A percentile compares a stretch with the other conserved stretches of the same genome.
Conservation (phyloP, 1,284 basidiomycete genomes). For the Ceratobasidium sp. region DNA sequence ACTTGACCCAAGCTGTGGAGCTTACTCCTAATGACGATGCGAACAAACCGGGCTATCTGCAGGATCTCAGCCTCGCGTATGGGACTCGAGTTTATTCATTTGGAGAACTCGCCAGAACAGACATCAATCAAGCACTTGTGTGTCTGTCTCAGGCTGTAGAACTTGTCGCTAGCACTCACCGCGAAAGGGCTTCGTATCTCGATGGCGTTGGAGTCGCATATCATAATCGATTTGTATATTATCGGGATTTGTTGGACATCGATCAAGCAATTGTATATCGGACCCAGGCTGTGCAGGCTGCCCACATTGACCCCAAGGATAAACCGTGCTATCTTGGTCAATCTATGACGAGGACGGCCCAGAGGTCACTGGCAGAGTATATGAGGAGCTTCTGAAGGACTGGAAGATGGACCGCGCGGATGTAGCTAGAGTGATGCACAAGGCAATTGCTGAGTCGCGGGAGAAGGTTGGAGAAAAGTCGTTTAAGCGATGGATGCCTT, state of each 20-base stretch:
- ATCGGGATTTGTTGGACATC: no score
- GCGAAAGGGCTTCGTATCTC: neutral
- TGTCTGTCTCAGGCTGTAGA: neutral
- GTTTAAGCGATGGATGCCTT: neutral
- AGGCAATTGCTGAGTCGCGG: neutral
- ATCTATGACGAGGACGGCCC: constrained; percentile 29
- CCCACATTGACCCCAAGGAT: no score
- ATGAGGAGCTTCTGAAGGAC: neutral
- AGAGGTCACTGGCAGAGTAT: neutral
- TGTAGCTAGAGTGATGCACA: neutral
- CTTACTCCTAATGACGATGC: neutral
- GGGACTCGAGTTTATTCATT: neutral
- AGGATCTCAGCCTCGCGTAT: neutral
- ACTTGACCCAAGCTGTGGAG: no score
- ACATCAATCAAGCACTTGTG: no score
- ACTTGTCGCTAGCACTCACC: neutral
- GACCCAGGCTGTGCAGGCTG: no score
- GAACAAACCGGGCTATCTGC: neutral
- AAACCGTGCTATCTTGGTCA: no score
- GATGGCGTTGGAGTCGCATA: neutral
- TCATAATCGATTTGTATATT: neutral
- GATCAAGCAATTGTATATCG: no score
- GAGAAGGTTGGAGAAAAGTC: neutral
- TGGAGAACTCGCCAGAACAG: no score
- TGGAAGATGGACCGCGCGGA: neutral